phyloP scores from a whole-genome alignment of 2,329 filamentous ascomycete species.

The Nigrospora oryzae region DNA sequence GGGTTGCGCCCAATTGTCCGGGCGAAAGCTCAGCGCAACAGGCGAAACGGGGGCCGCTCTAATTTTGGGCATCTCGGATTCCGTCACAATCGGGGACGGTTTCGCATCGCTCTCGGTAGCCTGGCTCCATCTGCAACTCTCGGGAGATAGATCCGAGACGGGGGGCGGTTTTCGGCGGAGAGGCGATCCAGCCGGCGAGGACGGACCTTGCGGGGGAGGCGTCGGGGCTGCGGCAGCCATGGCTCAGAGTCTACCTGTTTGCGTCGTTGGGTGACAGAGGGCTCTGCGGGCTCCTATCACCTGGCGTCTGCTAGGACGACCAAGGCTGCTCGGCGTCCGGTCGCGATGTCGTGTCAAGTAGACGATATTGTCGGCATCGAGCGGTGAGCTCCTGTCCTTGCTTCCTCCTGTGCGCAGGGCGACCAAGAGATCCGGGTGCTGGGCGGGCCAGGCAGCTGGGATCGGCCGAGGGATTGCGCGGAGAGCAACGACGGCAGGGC shows the following conservation, averaged over 20 bases:
- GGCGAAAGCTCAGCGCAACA: conserved; percentile 44
- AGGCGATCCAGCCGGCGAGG: conserved; percentile 17
- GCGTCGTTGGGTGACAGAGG: not conserved
- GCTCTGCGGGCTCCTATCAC: not conserved
- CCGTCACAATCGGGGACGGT: conserved; percentile 16
- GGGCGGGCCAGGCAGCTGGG: no score
- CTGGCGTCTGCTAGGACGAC: not conserved
- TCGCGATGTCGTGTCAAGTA: not conserved
- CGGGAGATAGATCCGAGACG: conserved; percentile 19
- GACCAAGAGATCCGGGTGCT: no score
- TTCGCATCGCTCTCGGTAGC: conserved; percentile 16
- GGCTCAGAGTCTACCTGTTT: conserved; percentile 2
- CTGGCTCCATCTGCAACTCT: conserved; percentile 22
- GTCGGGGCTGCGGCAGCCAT: conserved; percentile 20
- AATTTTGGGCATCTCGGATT: conserved; percentile 31
- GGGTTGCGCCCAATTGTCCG: conserved; percentile 25
- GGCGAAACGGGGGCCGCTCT: conserved; percentile 47
- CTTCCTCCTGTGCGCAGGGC: not conserved
- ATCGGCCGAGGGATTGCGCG: no score
- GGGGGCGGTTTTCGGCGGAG: conserved; percentile 15
- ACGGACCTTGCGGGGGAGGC: conserved; percentile 14
- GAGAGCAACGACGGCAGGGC: no score
- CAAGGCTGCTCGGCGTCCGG: not conserved
- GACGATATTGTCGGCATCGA: not conserved
- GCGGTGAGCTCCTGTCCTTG: not conserved